Conservation (phyloP, 129 eudicot species). For the Helianthus tuberosus region DNA sequence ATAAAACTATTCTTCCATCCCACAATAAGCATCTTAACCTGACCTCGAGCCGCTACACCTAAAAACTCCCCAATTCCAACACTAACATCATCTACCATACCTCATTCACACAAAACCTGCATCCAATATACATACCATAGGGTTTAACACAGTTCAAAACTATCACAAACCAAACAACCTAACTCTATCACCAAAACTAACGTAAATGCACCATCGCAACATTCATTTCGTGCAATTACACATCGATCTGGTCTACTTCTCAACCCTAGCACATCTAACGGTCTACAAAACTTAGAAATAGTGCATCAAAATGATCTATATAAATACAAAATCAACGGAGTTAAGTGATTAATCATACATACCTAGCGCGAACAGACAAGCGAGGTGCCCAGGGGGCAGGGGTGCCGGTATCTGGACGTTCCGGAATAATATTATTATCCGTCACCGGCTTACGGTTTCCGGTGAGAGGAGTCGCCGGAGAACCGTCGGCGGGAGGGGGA, state of each 20-base stretch:
- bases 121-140: not conserved
- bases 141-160: not conserved
- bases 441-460: constrained; percentile 34
- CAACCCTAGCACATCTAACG: constrained; percentile 10
- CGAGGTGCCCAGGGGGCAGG: constrained; percentile 98
- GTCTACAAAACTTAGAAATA: constrained; percentile 2
- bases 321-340: constrained; percentile 7
- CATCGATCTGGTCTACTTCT: not conserved
- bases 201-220: not conserved
- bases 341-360: constrained; percentile 20
- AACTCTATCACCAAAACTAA: not conserved
- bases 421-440: constrained; percentile 45
- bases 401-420: constrained; percentile 85
- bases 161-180: constrained; percentile 6
- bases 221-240: constrained; percentile 5
- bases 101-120: not conserved
- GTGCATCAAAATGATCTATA: not conserved
- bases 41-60: constrained; percentile 15
- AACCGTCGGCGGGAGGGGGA: constrained; percentile 29
- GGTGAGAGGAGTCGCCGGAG: constrained; percentile 51
- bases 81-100: not conserved
- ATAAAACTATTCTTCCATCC: not conserved
- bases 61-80: not conserved
- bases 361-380: constrained; percentile 89
- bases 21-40: constrained; percentile 4